Conservation (phyloP, 2,329 filamentous ascomycete species). For the Massarina eburnea region DNA sequence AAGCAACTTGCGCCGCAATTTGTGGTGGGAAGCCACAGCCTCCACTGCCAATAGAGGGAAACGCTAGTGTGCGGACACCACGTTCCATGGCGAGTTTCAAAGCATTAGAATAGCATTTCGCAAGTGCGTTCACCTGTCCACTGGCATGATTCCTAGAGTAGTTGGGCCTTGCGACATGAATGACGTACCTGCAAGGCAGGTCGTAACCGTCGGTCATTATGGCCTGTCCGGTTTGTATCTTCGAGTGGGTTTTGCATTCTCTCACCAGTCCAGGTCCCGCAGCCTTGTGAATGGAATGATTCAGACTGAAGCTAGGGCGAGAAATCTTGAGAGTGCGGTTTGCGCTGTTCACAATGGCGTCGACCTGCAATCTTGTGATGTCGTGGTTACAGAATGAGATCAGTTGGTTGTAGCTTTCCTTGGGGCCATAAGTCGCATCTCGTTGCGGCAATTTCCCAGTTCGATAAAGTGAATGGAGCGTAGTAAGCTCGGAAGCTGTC, state of each 20-base stretch:
- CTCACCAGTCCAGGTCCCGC: constrained; percentile 28
- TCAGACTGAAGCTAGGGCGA: constrained; percentile 19
- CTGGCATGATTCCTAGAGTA: constrained; percentile 22
- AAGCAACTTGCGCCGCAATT: constrained; percentile 33
- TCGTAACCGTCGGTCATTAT: constrained; percentile 29
- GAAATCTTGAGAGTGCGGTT: constrained; percentile 16
- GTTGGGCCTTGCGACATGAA: constrained; percentile 33
- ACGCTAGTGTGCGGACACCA: constrained; percentile 33
- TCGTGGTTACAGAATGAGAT: constrained; percentile 35
- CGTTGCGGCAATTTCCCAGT: constrained; percentile 24
- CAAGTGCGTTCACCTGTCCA: constrained; percentile 25
- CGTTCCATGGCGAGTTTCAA: constrained; percentile 24
- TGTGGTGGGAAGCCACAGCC: constrained; percentile 34
- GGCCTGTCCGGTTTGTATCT: constrained; percentile 25
- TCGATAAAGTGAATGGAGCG: constrained; percentile 29
- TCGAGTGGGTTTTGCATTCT: constrained; percentile 20
- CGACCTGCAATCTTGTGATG: constrained; percentile 34
- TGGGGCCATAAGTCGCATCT: constrained; percentile 32
- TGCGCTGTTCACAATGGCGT: constrained; percentile 39
- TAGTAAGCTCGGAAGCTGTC: constrained; percentile 24
- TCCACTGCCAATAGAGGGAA: constrained; percentile 36
- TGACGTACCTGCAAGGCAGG: constrained; percentile 31
- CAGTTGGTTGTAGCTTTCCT: constrained; percentile 31
- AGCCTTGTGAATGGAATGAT: constrained; percentile 27
- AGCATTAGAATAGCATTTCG: constrained; percentile 33